A percentile compares a stretch with the other conserved stretches of the same genome.
phyloP scores from a whole-genome alignment of 495 filamentous ascomycete species.

The Neurospora cerealis region DNA sequence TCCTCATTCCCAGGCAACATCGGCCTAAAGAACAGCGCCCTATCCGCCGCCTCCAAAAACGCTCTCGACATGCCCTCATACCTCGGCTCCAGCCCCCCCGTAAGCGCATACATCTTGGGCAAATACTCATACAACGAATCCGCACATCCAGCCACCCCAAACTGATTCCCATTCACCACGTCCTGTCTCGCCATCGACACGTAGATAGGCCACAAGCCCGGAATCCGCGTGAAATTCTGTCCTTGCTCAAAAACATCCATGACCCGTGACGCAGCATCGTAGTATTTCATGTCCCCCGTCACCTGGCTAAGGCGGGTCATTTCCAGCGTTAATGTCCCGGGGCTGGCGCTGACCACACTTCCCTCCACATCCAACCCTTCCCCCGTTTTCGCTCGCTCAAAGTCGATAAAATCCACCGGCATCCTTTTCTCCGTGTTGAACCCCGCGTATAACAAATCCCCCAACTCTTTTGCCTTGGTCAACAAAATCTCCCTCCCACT shows the following conservation, averaged over 20 bases:
- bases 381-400: constrained; percentile 34
- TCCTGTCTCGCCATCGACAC: constrained; percentile 48
- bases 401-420: constrained; percentile 55
- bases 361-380: constrained; percentile 22
- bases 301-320: constrained; percentile 80
- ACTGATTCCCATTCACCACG: constrained; percentile 33
- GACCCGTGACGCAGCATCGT: constrained; percentile 77
- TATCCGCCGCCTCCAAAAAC: constrained; percentile 54
- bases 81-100: constrained; percentile 64
- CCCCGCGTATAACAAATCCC: constrained; percentile 68
- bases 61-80: constrained; percentile 68
- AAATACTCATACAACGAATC: constrained; percentile 90
- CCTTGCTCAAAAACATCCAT: constrained; percentile 64
- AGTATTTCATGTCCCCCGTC: constrained; percentile 79
- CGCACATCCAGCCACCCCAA: constrained; percentile 63
- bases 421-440: constrained; percentile 88
- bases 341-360: constrained; percentile 25
- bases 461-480: constrained; percentile 73
- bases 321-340: constrained; percentile 61
- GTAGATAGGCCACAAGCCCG: constrained; percentile 73
- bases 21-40: constrained; percentile 65
- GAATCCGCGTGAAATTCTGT: constrained; percentile 58
- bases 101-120: constrained; percentile 58
- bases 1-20: constrained; percentile 61
- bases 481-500: constrained; percentile 61